Evolutionary conservation across 116 monocot species (phyloP), one percentile per base, ranked within the genome.

Genomic region (Cymodocea nodosa): DNA sequence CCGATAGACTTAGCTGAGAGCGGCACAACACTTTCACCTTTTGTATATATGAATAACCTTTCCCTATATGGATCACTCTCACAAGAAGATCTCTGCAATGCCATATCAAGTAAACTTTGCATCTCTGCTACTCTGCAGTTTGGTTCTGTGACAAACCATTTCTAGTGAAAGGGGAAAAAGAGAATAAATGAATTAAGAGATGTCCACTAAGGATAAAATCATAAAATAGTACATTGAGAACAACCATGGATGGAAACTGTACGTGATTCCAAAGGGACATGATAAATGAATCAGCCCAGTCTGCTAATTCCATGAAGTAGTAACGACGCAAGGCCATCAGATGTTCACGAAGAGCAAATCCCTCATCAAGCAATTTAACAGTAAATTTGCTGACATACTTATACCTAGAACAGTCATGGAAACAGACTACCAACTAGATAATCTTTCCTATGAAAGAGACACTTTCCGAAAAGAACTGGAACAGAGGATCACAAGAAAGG

Each of bases 261-360:
- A 99, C 99, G 65, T 92, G 76, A 64, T 76, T 66, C 70, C 72
- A 61, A 66, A 99, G 78, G 73, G 78, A 83, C 16, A 53, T 64
- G 58, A 86, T 67, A 68, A 99, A 92, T 64, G 67, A 77, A 83
- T 99, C 87, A 50, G 89, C 89, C 99, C 99, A 99, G 68, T 99
- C 99, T 51, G 84, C 83, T 55, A 80, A 62, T 75, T 92, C 93
- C 86, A 99, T 99, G 58, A 99, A 92, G 81, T 99, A 81, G 59
- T 99, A 99, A 6, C 87, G 89, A 63, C 87, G 78, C 59, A 99
- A 74, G 13, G 92, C 86, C 67, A 85, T 64, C 36, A 99, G 71
- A 79, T 99, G 89, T 62, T 76, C 83, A 62, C 63, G 82, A 30
- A 99, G 78, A 76, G 73, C 76, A 85, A 92, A 99, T 72, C 99